phyloP scores from a whole-genome alignment of 257 asterid genomes.

The Solanum peruvianum region DNA sequence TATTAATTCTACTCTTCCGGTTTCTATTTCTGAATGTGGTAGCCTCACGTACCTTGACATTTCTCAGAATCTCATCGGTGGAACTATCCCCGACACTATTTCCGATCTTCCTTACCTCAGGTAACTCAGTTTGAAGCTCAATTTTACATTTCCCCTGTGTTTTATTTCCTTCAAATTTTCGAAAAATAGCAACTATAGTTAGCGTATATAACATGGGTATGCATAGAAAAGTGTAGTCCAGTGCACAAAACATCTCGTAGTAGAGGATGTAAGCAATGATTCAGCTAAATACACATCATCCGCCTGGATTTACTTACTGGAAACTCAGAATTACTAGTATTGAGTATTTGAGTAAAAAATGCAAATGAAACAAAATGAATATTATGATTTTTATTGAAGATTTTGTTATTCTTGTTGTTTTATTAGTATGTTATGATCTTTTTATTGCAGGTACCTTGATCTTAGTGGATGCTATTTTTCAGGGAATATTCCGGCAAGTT shows the following conservation, averaged over 20 bases:
- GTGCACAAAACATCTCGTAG: neutral
- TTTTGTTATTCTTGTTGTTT: neutral
- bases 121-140: conserved; percentile 7
- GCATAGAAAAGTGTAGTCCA: neutral
- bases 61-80: conserved; percentile 47
- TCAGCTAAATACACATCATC: neutral
- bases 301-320: fast-evolving
- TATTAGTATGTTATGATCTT: neutral
- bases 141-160: neutral
- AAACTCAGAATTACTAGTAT: neutral
- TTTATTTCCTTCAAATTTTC: neutral
- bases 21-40: conserved; percentile 40
- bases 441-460: conserved; percentile 36
- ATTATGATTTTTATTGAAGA: neutral
- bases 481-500: conserved; percentile 55
- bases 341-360: neutral
- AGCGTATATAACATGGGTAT: neutral
- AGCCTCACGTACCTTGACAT: conserved; percentile 47
- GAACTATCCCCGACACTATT: conserved; percentile 48
- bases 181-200: neutral
- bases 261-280: neutral
- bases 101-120: conserved; percentile 62
- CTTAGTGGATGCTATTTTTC: conserved; percentile 40
- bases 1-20: conserved; percentile 47
- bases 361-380: neutral